Evolutionary conservation across 768 basidiomycete genomes (phyloP), one percentile per base, ranked within the genome.

Genomic region (Rhodosporidiobolus odoratus): DNA sequence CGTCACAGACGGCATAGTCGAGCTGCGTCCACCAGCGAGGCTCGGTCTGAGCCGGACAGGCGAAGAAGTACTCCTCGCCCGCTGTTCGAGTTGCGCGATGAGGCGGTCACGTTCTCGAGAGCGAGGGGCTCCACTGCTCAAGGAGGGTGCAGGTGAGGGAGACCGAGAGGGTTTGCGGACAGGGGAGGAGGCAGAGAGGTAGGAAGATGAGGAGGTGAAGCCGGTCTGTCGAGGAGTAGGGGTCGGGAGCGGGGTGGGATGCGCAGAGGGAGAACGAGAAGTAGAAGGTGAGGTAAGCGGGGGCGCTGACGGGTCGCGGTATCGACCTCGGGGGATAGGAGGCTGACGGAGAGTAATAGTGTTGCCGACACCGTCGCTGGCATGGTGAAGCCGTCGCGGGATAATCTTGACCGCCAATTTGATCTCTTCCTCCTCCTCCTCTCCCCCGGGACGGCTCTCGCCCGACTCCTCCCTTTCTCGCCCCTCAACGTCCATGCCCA

Each of bases 361-460:
- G 48, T 32, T 27, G 58, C 58, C n/a, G n/a, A n/a, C n/a, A n/a
- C 16, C 43, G 21, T 13, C 15, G 25, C 12, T n/a, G 7, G 23
- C 4, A 19, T 10, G 52, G n/a, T 30, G 40, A 16, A 52, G 34
- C 34, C 34, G 45, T 30, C 54, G 68, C 19, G 69, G 62, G 34
- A 77, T 73, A 35, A 76, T 71, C 69, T 77, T 77, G 56, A 75
- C 74, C 25, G 77, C 77, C n/a, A 75, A 62, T 34, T 58, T 47
- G 45, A 38, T 12, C 8, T 57, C 37, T 0, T 34, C 53, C 7
- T 48, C 38, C 12, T 43, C 53, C 35, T 30, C 43, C 19, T 48
- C 58, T 17, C 16, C 37, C 1, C 9, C 12, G 13, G n/a, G n/a
- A n/a, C n/a, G n/a, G 7, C 15, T 27, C 37, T 15, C 23, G 58